A percentile compares a stretch with the other conserved stretches of the same genome.
These are phyloP conservation scores for Stylonectria norvegica DNA, from an alignment of 2,329 filamentous ascomycete species.

Conservation along the genomic window DNA sequence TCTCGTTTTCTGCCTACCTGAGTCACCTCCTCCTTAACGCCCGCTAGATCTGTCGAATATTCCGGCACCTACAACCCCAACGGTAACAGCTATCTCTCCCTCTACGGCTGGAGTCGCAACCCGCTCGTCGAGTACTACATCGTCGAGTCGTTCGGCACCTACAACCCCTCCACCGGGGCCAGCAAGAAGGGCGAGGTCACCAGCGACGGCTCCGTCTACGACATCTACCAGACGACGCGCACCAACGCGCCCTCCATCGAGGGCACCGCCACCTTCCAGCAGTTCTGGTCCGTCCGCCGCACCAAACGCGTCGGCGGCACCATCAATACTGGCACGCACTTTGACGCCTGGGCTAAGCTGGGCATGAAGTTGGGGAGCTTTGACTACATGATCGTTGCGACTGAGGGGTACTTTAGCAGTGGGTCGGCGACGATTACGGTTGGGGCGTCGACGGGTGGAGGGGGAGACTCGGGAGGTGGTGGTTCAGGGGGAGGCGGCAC, in stretches of 20 bases:
- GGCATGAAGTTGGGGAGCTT: constrained; percentile 47
- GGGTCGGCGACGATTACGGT: constrained; percentile 48
- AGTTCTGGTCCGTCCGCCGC: constrained; percentile 51
- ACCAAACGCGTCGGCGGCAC: constrained; percentile 48
- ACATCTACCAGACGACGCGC: constrained; percentile 35
- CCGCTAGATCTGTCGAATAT: constrained; percentile 25
- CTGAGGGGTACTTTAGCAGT: constrained; percentile 51
- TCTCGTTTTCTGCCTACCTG: not conserved
- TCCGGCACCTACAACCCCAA: constrained; percentile 31
- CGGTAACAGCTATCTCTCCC: constrained; percentile 34
- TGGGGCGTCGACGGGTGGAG: constrained; percentile 13
- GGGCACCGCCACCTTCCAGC: constrained; percentile 49
- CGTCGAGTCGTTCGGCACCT: constrained; percentile 37
- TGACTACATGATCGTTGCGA: constrained; percentile 54
- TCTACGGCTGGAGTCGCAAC: constrained; percentile 38
- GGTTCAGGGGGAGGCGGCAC: constrained; percentile 3
- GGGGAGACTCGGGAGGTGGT: constrained; percentile 1
- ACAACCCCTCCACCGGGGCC: constrained; percentile 34
- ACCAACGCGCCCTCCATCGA: constrained; percentile 46
- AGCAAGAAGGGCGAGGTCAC: constrained; percentile 33
- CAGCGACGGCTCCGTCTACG: constrained; percentile 37
- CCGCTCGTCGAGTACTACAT: constrained; percentile 39
- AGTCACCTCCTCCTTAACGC: no score
- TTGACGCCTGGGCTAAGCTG: constrained; percentile 49
- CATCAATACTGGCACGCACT: constrained; percentile 48